Evolutionary conservation across 257 asterid species (phyloP).

Genomic region (Ilex asprella): DNA sequence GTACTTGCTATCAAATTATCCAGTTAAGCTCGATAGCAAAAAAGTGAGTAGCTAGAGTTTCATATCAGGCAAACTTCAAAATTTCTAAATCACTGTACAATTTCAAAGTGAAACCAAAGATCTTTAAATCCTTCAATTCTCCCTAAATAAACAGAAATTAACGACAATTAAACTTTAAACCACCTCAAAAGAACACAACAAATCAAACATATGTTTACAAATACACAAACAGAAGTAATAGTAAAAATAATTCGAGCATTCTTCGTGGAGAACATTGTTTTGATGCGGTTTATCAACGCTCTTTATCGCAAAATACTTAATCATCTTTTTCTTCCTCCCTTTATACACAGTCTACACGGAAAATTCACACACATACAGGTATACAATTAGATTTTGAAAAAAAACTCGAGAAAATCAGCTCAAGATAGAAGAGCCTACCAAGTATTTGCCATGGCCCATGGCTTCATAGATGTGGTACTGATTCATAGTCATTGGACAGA

Average conservation of each 20-base stretch:
- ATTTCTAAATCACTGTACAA: too few species aligned
- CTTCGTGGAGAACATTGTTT: slow-evolving; percentile 95
- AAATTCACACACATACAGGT: slow-evolving; percentile 6
- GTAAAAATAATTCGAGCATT: slow-evolving; percentile 27
- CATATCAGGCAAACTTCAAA: too few species aligned
- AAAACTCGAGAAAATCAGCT: neutral
- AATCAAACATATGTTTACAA: slow-evolving; percentile 1
- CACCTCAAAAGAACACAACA: neutral
- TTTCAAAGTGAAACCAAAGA: too few species aligned
- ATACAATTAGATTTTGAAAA: slow-evolving; percentile 1
- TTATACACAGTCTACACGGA: slow-evolving; percentile 79
- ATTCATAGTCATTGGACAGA: slow-evolving; percentile 42
- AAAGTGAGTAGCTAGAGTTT: too few species aligned
- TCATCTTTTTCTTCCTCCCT: slow-evolving; percentile 95
- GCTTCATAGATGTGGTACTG: slow-evolving; percentile 96
- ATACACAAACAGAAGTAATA: neutral
- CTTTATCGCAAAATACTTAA: slow-evolving; percentile 87
- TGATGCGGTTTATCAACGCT: slow-evolving; percentile 90
- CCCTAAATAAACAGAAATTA: too few species aligned
- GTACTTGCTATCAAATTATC: too few species aligned
- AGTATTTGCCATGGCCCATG: slow-evolving; percentile 85
- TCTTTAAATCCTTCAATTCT: too few species aligned
- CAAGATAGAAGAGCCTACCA: slow-evolving; percentile 32
- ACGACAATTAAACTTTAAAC: too few species aligned
- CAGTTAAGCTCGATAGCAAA: too few species aligned